Evolutionary conservation across 2,329 filamentous ascomycete genomes (phyloP).

Genomic region (Scedosporium boydii): DNA sequence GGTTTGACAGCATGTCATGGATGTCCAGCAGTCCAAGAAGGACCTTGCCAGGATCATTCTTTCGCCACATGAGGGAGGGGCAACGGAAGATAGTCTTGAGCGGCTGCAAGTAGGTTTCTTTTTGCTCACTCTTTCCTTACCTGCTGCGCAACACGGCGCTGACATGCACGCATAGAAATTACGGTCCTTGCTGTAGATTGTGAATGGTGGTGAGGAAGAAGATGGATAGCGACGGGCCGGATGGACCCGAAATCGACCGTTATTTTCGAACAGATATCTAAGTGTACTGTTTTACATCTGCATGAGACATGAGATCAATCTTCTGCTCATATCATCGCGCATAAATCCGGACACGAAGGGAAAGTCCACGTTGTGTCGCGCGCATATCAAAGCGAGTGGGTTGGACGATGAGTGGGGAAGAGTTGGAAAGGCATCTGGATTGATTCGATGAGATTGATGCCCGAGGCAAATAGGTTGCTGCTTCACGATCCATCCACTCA

Average conservation of each 20-base stretch:
- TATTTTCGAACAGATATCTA: neutral
- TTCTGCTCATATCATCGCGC: neutral
- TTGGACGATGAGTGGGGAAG: neutral
- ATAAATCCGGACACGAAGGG: neutral
- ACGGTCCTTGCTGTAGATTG: neutral
- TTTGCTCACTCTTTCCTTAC: neutral
- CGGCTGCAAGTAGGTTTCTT: neutral
- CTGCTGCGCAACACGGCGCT: neutral
- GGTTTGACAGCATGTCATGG: conserved; percentile 2
- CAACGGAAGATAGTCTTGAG: neutral
- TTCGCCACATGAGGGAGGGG: conserved; percentile 2
- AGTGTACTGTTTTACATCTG: neutral
- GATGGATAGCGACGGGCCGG: no score
- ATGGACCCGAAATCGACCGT: no score
- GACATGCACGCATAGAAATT: neutral
- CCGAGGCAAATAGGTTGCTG: neutral
- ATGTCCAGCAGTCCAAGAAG: conserved; percentile 6
- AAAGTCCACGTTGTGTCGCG: neutral
- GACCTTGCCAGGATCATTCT: conserved; percentile 5
- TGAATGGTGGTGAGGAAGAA: neutral
- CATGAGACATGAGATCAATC: neutral
- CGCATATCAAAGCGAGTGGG: neutral
- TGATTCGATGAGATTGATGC: neutral
- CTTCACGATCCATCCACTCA: neutral
- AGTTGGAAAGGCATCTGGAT: neutral